These are phyloP conservation scores for Starmera quercuum DNA, from an alignment of 805 yeast species.

Conservation along the genomic window DNA sequence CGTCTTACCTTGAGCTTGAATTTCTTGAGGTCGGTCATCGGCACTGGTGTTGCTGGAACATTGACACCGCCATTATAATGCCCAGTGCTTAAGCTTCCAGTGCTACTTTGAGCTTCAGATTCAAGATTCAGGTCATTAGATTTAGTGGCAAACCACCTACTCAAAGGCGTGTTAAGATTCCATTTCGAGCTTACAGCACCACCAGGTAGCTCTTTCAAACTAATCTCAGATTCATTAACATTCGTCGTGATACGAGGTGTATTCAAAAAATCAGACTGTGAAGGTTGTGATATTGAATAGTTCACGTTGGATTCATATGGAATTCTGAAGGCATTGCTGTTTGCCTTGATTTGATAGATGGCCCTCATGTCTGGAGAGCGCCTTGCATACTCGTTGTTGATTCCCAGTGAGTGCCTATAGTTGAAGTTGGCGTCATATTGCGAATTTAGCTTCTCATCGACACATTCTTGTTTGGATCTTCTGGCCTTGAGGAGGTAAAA, in stretches of 20 bases:
- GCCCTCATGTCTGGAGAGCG: slow-evolving; percentile 11
- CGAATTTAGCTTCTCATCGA: slow-evolving; percentile 7
- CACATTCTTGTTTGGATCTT: slow-evolving; percentile 1
- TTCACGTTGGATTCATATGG: neutral
- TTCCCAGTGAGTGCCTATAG: slow-evolving; percentile 10
- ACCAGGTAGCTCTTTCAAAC: slow-evolving; percentile 11
- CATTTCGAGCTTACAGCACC: slow-evolving; percentile 8
- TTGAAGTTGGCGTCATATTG: slow-evolving; percentile 18
- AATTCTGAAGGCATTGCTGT: neutral
- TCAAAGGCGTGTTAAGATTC: slow-evolving; percentile 18
- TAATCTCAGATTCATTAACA: slow-evolving; percentile 8
- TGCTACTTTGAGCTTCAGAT: slow-evolving; percentile 1
- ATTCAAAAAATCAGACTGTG: neutral
- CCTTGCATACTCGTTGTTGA: neutral
- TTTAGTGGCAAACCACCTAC: slow-evolving; percentile 18
- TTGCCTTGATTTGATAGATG: slow-evolving; percentile 8
- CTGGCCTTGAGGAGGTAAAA: slow-evolving; percentile 11
- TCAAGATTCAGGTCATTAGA: neutral
- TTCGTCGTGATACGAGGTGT: neutral
- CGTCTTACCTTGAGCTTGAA: slow-evolving; percentile 11
- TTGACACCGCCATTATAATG: neutral
- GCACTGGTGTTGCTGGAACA: slow-evolving; percentile 5
- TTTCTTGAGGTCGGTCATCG: slow-evolving; percentile 18
- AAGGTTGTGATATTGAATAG: neutral
- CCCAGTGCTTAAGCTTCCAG: slow-evolving; percentile 16